Evolutionary conservation across 768 basidiomycete species (phyloP).

Genomic region (Chlorophyllum brunneum): DNA sequence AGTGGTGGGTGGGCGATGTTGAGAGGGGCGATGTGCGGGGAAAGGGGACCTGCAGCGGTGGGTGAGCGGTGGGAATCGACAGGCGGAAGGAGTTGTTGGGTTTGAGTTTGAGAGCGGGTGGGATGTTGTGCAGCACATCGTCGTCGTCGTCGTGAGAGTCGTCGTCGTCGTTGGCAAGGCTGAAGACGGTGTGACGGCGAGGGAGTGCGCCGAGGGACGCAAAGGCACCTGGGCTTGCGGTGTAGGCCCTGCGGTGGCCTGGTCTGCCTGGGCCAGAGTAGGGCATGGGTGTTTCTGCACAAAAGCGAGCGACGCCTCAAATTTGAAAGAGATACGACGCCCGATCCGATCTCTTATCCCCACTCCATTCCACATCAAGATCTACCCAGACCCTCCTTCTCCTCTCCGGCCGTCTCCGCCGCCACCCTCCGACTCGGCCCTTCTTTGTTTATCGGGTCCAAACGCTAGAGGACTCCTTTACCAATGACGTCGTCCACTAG

Average conservation of each 20-base stretch:
- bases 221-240: conserved; percentile 42
- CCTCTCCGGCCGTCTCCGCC: neutral
- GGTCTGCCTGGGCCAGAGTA: conserved; percentile 29
- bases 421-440: neutral
- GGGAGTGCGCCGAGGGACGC: conserved; percentile 44
- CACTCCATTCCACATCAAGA: conserved; percentile 12
- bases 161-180: conserved; percentile 2
- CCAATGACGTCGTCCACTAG: neutral
- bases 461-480: neutral
- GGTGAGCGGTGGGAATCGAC: conserved; percentile 6
- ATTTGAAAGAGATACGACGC: neutral
- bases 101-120: conserved; percentile 20
- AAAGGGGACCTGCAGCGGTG: conserved; percentile 31
- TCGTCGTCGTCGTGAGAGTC: conserved; percentile 24
- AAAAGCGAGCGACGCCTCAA: too few relatives aligned
- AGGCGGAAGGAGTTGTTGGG: conserved; percentile 17
- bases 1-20: conserved; percentile 14
- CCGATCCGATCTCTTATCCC: conserved; percentile 12
- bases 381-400: conserved; percentile 1
- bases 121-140: conserved; percentile 19
- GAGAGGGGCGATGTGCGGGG: conserved; percentile 32
- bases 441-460: neutral
- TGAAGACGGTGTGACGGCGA: conserved; percentile 18
- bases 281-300: conserved; percentile 30
- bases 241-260: conserved; percentile 33